Base-by-base conservation (phyloP, 2,329 filamentous ascomycete genomes). In the Colletotrichum sp. region DNA sequence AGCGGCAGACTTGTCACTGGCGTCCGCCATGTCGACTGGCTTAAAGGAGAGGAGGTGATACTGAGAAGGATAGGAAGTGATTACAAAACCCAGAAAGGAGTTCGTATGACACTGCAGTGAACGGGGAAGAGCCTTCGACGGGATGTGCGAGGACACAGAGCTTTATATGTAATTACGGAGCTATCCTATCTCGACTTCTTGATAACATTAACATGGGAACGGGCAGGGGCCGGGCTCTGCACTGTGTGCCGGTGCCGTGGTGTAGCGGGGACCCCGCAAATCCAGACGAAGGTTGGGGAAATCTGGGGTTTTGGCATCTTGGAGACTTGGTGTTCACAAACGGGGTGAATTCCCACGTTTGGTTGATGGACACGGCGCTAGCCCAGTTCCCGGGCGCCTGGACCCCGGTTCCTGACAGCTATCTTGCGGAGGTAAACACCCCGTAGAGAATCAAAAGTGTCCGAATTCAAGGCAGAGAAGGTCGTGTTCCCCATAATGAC, bases 401-500 rank as follows among this genome's bases (percentile, higher is more conserved):
- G n/a, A 52, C 43, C n/a, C 43, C 43, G 10, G 43, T 52, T 52
- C n/a, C 43, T 52, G 43, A 13, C 43, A 52, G n/a, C n/a, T 52
- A 8, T n/a, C 43, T 4, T 52, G 43, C 43, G 43, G 43, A 52
- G 43, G 43, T 1, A 8, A 21, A 52, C 5, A 7, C 43, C 43
- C n/a, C 43, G 2, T 52, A 52, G 0, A n/a, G 18, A 43, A 0
- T n/a, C 3, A 13, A 13, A 52, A 13, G 1, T 13, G 6, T 13
- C n/a, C 0, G 43, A 13, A 8, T 52, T 6, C 43, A 52, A 52
- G n/a, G n/a, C n/a, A 52, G 43, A 13, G 12, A 21, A 13, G 10
- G 0, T 52, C 2, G 9, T 12, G 3, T 43, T 43, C 5, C 38
- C 38, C 38, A 43, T 12, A 3, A n/a, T 12, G 8, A n/a, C 18